Evolutionary conservation across 306 rosid species (phyloP).

Genomic region (Ormosia emarginata): DNA sequence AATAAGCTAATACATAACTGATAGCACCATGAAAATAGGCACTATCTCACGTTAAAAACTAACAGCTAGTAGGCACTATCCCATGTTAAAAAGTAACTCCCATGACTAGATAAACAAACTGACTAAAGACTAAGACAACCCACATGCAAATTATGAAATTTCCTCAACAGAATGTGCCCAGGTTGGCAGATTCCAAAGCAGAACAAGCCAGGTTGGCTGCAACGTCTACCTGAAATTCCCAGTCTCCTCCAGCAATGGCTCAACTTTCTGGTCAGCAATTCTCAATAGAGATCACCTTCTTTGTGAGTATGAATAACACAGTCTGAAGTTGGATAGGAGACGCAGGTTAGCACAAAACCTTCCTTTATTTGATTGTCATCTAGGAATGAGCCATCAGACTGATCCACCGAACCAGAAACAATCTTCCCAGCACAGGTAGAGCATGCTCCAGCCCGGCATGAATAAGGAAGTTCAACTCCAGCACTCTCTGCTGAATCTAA

Average conservation of each 20-base stretch:
- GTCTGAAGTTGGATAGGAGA: conserved; percentile 66
- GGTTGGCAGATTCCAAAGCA: background rate
- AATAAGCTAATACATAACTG: too few species aligned
- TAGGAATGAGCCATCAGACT: conserved; percentile 75
- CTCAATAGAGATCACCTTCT: conserved; percentile 68
- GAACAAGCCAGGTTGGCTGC: conserved; percentile 4
- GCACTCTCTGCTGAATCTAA: conserved; percentile 79
- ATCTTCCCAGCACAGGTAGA: conserved; percentile 76
- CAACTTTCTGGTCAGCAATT: background rate
- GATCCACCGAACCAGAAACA: conserved; percentile 60
- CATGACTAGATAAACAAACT: too few species aligned
- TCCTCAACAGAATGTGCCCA: too few species aligned
- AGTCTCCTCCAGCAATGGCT: background rate
- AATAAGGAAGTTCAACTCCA: conserved; percentile 72
- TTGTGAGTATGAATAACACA: conserved; percentile 74
- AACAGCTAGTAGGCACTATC: too few species aligned
- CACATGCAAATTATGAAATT: too few species aligned
- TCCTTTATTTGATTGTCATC: conserved; percentile 57
- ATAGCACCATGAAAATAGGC: too few species aligned
- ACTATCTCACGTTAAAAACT: too few species aligned
- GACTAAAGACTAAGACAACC: too few species aligned
- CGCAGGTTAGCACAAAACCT: conserved; percentile 62
- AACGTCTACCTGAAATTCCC: conserved; percentile 6
- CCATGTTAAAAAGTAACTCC: too few species aligned
- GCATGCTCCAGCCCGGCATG: conserved; percentile 90